phyloP scores from a whole-genome alignment of 2,329 filamentous ascomycete species.

The Pyricularia sp. region DNA sequence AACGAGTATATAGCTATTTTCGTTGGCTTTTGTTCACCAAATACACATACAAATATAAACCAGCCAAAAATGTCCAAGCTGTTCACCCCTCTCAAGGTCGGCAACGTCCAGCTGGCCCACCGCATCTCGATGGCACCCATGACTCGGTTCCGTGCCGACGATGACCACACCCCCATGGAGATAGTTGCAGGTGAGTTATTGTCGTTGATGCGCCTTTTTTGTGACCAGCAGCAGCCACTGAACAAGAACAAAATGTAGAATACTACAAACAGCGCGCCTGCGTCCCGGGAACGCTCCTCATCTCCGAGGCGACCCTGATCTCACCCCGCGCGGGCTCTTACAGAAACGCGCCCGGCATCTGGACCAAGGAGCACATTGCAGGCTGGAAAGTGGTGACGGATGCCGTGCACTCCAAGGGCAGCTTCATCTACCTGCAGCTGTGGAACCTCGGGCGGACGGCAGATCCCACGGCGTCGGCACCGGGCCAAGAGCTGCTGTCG shows the following conservation, averaged over 20 bases:
- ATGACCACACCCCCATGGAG: conserved; percentile 14
- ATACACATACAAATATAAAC: not conserved
- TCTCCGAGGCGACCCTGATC: conserved; percentile 36
- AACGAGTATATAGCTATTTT: too few species aligned
- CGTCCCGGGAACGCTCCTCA: conserved; percentile 28
- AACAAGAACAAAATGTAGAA: conserved; percentile 10
- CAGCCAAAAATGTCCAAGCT: not conserved
- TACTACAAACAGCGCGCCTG: conserved; percentile 35
- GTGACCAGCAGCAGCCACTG: too few species aligned
- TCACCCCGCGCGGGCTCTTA: conserved; percentile 24
- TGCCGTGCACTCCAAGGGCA: conserved; percentile 51
- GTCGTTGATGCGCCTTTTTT: not conserved
- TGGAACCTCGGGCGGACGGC: conserved; percentile 33
- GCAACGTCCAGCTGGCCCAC: conserved; percentile 35
- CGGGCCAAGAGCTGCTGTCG: conserved; percentile 24
- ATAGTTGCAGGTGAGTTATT: conserved; percentile 17
- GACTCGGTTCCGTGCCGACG: conserved; percentile 40
- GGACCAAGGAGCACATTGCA: conserved; percentile 39
- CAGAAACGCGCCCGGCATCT: conserved; percentile 48
- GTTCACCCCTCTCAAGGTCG: conserved; percentile 26
- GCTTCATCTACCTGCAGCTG: conserved; percentile 53
- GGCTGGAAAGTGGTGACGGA: conserved; percentile 51
- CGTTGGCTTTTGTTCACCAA: too few species aligned
- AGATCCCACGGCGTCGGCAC: conserved; percentile 16
- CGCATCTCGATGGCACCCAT: conserved; percentile 41